Percentiles rank a stretch among this genome's conserved stretches.
Conservation (phyloP, 2,329 filamentous ascomycete species). For the Dendryphion nanum region DNA sequence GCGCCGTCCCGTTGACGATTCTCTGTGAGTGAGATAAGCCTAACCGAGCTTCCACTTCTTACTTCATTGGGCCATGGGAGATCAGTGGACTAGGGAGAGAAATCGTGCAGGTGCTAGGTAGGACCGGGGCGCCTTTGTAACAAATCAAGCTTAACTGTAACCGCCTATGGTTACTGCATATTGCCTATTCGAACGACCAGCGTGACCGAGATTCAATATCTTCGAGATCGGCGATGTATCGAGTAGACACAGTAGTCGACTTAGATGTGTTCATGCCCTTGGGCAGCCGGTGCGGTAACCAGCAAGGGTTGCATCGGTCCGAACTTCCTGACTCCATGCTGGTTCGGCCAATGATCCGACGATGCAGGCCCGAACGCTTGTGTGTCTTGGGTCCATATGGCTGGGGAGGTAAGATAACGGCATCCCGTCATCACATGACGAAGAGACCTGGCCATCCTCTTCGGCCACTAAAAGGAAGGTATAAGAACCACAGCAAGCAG, state of each 20-base stretch:
- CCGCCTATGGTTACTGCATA: slow-evolving; percentile 22
- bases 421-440: neutral
- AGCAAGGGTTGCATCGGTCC: no score
- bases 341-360: neutral
- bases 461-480: no score
- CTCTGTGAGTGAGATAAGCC: slow-evolving; percentile 12
- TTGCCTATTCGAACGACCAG: slow-evolving; percentile 20
- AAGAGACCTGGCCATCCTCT: no score
- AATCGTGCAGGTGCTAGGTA: slow-evolving; percentile 14
- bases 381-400: slow-evolving; percentile 15
- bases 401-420: neutral
- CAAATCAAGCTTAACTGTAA: slow-evolving; percentile 20
- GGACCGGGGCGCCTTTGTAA: slow-evolving; percentile 13
- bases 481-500: no score
- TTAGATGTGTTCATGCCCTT: no score
- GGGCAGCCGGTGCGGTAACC: no score
- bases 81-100: slow-evolving; percentile 13
- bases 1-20: no score
- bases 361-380: slow-evolving; percentile 1
- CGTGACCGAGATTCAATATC: slow-evolving; percentile 19
- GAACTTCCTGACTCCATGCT: neutral
- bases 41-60: no score
- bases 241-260: no score
- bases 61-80: no score
- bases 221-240: neutral